Evolutionary conservation across 2,329 filamentous ascomycete genomes (phyloP).

Genomic region (Trichoderma pleuroti): DNA sequence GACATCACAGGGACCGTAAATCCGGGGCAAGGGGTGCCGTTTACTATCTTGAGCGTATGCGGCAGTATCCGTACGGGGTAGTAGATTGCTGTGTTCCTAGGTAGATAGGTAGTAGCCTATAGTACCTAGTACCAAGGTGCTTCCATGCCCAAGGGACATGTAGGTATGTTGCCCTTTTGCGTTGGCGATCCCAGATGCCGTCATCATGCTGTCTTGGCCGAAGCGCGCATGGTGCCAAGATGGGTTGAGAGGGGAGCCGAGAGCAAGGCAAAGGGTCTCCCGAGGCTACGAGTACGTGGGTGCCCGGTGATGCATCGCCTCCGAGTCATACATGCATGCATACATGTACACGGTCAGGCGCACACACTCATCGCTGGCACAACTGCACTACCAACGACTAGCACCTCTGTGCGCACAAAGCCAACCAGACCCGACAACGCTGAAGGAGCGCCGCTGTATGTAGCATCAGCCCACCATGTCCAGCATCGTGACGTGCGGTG

Average conservation of each 20-base stretch:
- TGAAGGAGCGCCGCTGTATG: not conserved
- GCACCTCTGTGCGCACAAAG: not conserved
- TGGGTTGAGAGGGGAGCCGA: not conserved
- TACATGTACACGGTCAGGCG: constrained; percentile 11
- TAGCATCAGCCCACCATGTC: constrained; percentile 9
- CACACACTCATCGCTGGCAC: not conserved
- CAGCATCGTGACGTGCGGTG: constrained; percentile 1
- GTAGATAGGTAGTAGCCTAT: no score
- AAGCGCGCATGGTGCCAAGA: not conserved
- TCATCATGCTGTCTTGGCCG: not conserved
- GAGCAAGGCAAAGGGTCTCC: not conserved
- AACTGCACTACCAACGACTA: not conserved
- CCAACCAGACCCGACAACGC: not conserved
- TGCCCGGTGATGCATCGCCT: constrained; percentile 6
- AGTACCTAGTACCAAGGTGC: no score
- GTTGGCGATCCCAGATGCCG: not conserved
- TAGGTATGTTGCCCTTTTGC: not conserved
- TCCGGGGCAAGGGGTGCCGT: constrained; percentile 11
- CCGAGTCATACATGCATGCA: constrained; percentile 14
- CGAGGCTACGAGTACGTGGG: not conserved
- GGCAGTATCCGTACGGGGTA: not conserved
- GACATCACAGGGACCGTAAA: constrained; percentile 16
- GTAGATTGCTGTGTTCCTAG: not conserved
- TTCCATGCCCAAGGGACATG: no score
- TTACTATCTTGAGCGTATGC: not conserved